Conservation (phyloP, 192 early-diverging fungal species). For the Martensiomyces pterosporus region DNA sequence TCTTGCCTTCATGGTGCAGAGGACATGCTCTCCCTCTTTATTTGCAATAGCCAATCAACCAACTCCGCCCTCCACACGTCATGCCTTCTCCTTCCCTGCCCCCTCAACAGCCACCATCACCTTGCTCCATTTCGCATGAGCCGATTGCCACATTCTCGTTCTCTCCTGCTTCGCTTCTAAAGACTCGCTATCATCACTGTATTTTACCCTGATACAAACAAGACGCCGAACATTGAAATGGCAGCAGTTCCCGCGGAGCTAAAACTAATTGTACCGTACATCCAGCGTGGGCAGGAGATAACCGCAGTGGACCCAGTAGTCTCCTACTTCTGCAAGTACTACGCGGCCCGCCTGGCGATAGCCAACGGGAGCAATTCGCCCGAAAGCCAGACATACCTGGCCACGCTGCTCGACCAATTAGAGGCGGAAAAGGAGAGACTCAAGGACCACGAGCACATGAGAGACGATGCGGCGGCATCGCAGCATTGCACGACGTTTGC, state of each 20-base stretch:
- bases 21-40: too few species aligned
- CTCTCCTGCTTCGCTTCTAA: too few species aligned
- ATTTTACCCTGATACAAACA: too few species aligned
- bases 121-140: too few species aligned
- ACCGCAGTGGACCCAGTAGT: constrained; percentile 77
- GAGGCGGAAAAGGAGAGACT: constrained; percentile 74
- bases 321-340: constrained; percentile 88
- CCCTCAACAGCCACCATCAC: too few species aligned
- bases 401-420: constrained; percentile 68
- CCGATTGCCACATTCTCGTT: too few species aligned
- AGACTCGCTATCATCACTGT: too few species aligned
- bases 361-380: constrained; percentile 51
- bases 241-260: constrained; percentile 56
- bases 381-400: constrained; percentile 60
- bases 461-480: constrained; percentile 69
- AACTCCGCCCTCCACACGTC: too few species aligned
- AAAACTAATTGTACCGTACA: constrained; percentile 65
- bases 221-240: too few species aligned
- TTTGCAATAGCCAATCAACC: too few species aligned
- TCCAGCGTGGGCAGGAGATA: constrained; percentile 83
- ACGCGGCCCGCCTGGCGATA: constrained; percentile 80
- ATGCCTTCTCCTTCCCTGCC: too few species aligned
- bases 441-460: constrained; percentile 61
- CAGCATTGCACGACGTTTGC: constrained; percentile 89
- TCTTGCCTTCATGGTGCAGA: too few species aligned